These are phyloP conservation scores for Aspergillus sp. DNA, from an alignment of 2,329 filamentous ascomycete species.

Conservation along the genomic window DNA sequence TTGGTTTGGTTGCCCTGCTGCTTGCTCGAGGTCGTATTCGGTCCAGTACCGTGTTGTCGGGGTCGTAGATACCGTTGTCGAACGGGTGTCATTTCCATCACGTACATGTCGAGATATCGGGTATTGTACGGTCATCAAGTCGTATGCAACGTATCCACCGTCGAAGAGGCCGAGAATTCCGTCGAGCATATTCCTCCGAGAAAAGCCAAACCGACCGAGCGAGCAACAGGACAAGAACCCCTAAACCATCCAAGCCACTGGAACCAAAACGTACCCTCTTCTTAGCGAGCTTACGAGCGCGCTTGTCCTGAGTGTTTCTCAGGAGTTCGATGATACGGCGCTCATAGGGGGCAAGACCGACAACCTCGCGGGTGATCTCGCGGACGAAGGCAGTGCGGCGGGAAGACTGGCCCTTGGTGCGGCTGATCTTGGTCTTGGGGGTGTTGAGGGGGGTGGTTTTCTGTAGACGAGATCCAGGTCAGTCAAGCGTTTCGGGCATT, in stretches of 20 bases:
- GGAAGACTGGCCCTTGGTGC: conserved; percentile 91
- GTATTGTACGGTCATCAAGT: too few relatives aligned
- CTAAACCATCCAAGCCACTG: neutral
- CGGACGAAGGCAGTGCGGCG: conserved; percentile 96
- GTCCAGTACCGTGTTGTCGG: neutral
- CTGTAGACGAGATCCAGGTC: conserved; percentile 39
- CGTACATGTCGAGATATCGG: neutral
- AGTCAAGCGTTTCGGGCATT: neutral
- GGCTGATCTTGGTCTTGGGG: conserved; percentile 69
- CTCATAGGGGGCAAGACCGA: conserved; percentile 92
- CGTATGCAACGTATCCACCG: too few relatives aligned
- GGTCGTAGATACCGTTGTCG: neutral
- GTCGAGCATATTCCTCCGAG: too few relatives aligned
- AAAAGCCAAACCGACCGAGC: conserved; percentile 1
- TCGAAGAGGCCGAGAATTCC: too few relatives aligned
- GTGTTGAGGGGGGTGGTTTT: conserved; percentile 72
- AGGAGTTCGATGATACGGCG: conserved; percentile 98
- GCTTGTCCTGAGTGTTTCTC: conserved; percentile 99
- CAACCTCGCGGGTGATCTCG: conserved; percentile 97
- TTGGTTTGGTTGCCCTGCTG: neutral
- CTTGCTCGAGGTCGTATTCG: neutral
- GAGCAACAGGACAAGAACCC: conserved; percentile 1
- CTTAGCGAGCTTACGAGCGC: conserved; percentile 97
- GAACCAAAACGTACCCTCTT: conserved; percentile 71
- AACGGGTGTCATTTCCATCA: neutral